These are phyloP conservation scores for Bothriochloa decipiens DNA, from an alignment of 176 grass and related monocot genomes.

Conservation along the genomic window DNA sequence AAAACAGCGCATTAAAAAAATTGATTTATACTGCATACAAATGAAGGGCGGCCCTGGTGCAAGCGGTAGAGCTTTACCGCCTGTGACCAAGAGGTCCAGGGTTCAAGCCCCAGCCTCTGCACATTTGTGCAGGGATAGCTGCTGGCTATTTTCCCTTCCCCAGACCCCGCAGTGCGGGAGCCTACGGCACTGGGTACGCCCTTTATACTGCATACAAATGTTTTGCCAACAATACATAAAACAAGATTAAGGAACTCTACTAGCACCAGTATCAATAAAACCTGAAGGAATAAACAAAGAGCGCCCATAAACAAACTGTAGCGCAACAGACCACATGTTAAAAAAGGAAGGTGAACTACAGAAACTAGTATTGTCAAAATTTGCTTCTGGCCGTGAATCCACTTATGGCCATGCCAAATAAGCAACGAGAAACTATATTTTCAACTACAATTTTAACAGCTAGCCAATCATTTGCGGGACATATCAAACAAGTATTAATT, in stretches of 20 bases:
- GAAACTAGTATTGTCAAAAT: background rate
- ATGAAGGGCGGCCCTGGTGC: too few species aligned
- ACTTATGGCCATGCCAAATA: background rate
- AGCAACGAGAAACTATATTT: background rate
- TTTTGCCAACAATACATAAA: constrained; percentile 17
- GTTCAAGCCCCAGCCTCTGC: too few species aligned
- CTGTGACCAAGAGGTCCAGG: too few species aligned
- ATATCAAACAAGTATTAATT: background rate
- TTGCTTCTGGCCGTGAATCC: background rate
- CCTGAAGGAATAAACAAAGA: background rate
- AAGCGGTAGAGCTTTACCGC: too few species aligned
- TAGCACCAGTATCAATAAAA: too few species aligned
- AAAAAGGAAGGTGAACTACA: background rate
- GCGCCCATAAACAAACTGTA: background rate
- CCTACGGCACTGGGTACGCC: too few species aligned
- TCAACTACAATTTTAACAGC: background rate
- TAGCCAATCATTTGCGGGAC: background rate
- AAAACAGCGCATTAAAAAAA: constrained; percentile 33
- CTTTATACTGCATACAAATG: constrained; percentile 6
- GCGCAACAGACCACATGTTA: background rate
- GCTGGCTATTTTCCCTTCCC: too few species aligned
- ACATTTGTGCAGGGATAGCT: too few species aligned
- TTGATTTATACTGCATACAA: too few species aligned
- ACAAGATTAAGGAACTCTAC: constrained; percentile 1
- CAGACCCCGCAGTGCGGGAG: too few species aligned